Conservation (phyloP, 306 rosid species). For the Pachyrhizus erosus region DNA sequence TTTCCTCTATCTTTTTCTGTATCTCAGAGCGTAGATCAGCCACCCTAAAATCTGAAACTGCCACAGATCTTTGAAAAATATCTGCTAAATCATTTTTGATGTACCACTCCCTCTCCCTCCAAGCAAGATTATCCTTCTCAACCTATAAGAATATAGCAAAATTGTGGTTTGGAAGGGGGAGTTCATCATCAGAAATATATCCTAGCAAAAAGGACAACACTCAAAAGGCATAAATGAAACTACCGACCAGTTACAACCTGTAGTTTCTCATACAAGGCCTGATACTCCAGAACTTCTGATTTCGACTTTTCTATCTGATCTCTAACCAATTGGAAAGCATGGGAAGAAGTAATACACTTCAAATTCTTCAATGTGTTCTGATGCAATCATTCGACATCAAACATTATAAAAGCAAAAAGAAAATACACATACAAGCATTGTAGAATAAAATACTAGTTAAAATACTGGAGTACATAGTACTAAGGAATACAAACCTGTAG, state of each 20-base stretch:
- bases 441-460: neutral
- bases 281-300: constrained; percentile 70
- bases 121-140: constrained; percentile 88
- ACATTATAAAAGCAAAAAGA: constrained; percentile 9
- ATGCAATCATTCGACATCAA: constrained; percentile 43
- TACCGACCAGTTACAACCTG: constrained; percentile 98
- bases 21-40: constrained; percentile 67
- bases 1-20: constrained; percentile 69
- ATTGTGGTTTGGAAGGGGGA: neutral
- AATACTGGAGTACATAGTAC: neutral
- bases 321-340: constrained; percentile 68
- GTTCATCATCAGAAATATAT: constrained; percentile 45
- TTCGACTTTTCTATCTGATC: constrained; percentile 83
- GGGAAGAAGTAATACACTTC: constrained; percentile 74
- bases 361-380: constrained; percentile 86
- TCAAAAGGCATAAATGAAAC: constrained; percentile 63
- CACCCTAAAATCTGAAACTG: constrained; percentile 66
- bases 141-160: constrained; percentile 59
- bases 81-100: constrained; percentile 81
- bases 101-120: constrained; percentile 89
- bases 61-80: constrained; percentile 69
- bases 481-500: constrained; percentile 68
- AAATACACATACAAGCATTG: constrained; percentile 16
- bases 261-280: constrained; percentile 78
- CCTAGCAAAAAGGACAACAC: constrained; percentile 34